Conservation (phyloP, 441 rosid genomes). For the Populus hybrid region DNA sequence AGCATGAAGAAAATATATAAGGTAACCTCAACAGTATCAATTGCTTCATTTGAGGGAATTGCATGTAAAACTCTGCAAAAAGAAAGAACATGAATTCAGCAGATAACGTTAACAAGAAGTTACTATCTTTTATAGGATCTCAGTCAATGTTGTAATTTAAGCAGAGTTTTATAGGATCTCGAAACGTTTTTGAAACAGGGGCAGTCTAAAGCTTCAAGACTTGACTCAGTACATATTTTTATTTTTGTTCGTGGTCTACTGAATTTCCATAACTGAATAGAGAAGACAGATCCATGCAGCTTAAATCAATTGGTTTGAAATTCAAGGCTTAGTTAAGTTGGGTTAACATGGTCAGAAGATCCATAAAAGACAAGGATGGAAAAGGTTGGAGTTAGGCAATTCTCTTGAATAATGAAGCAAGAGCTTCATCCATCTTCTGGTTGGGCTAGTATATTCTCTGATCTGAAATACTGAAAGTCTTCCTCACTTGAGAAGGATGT, state of each 20-base stretch:
- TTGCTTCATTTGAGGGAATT: constrained; percentile 90
- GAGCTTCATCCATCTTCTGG: background rate
- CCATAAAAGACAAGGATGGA: background rate
- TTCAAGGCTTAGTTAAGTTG: background rate
- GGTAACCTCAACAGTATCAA: constrained; percentile 78
- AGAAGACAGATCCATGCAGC: background rate
- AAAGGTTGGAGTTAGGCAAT: background rate
- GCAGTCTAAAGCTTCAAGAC: background rate
- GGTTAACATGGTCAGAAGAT: background rate
- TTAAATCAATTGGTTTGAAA: background rate
- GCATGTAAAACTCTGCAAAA: constrained; percentile 75
- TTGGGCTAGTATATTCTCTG: background rate
- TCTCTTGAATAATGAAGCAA: background rate
- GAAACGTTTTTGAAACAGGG: background rate
- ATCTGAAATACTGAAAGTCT: background rate
- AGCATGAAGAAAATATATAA: background rate
- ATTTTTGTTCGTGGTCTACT: no score
- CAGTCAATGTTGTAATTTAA: background rate
- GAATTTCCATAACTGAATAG: background rate
- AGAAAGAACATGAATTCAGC: constrained; percentile 1
- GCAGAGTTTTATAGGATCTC: background rate
- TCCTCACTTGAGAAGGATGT: background rate
- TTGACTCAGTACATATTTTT: background rate
- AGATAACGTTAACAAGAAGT: background rate
- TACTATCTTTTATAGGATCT: background rate